Conservation (phyloP, 805 yeast genomes). For the Metschnikowia bowlesiae region DNA sequence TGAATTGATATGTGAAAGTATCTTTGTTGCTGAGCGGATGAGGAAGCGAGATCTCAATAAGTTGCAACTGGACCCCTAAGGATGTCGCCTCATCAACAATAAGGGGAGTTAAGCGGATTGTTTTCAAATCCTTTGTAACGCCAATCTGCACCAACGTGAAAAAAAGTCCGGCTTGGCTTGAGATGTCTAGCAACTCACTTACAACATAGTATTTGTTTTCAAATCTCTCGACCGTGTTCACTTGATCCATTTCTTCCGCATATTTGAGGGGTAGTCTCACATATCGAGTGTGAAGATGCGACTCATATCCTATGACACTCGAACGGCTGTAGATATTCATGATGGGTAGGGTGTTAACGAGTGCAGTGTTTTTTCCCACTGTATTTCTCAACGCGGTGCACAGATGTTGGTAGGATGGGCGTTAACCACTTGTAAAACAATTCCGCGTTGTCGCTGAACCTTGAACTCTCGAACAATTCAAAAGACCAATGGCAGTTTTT, state of each 20-base stretch:
- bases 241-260: not conserved
- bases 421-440: not conserved
- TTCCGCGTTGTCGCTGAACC: not conserved
- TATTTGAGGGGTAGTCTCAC: conserved; percentile 18
- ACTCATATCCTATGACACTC: conserved; percentile 14
- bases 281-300: conserved; percentile 14
- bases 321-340: conserved; percentile 14
- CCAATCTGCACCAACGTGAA: conserved; percentile 19
- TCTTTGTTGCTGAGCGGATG: conserved; percentile 17
- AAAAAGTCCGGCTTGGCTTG: conserved; percentile 13
- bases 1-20: conserved; percentile 10
- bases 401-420: not conserved
- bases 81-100: conserved; percentile 26
- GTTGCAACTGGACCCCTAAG: conserved; percentile 31
- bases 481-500: too few relatives aligned
- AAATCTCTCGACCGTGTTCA: conserved; percentile 9
- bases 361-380: conserved; percentile 1
- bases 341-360: not conserved
- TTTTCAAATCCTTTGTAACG: conserved; percentile 27
- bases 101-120: conserved; percentile 39
- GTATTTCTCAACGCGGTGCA: conserved; percentile 5
- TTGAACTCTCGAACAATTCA: not conserved
- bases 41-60: conserved; percentile 25
- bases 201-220: conserved; percentile 9
- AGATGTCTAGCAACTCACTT: conserved; percentile 14